A percentile compares a stretch with the other conserved stretches of the same genome.
These are phyloP conservation scores for Cladosporium halotolerans DNA, from an alignment of 2,329 filamentous ascomycete genomes.

Conservation along the genomic window DNA sequence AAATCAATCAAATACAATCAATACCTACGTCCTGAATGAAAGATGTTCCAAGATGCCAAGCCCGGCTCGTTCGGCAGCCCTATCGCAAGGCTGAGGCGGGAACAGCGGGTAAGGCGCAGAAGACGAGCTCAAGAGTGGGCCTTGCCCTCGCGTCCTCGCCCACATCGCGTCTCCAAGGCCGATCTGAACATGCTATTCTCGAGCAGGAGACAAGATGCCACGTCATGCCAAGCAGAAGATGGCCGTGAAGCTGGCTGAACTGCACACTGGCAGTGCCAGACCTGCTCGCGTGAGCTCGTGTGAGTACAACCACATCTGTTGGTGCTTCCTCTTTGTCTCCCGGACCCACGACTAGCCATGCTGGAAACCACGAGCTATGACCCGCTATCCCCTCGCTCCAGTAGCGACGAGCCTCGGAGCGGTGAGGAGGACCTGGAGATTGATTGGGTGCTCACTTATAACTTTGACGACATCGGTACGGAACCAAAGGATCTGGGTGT, in stretches of 20 bases:
- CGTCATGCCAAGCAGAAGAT: constrained; percentile 9
- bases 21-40: no score
- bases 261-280: background rate
- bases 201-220: constrained; percentile 8
- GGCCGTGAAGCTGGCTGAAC: background rate
- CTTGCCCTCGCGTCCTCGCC: background rate
- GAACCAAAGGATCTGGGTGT: constrained; percentile 1
- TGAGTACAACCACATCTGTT: background rate
- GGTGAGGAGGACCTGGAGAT: constrained; percentile 9
- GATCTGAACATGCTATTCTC: background rate
- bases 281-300: background rate
- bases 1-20: no score
- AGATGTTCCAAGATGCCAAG: no score
- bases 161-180: constrained; percentile 3
- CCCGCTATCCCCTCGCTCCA: constrained; percentile 4
- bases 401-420: constrained; percentile 6
- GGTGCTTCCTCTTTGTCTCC: background rate
- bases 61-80: background rate
- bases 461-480: constrained; percentile 10
- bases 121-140: background rate
- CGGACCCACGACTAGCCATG: background rate
- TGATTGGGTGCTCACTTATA: constrained; percentile 10
- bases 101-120: no score
- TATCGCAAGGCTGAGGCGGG: background rate
- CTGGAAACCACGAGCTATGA: constrained; percentile 1